Conservation (phyloP, 257 asterid species). For the Oldenlandia corymbosa region DNA sequence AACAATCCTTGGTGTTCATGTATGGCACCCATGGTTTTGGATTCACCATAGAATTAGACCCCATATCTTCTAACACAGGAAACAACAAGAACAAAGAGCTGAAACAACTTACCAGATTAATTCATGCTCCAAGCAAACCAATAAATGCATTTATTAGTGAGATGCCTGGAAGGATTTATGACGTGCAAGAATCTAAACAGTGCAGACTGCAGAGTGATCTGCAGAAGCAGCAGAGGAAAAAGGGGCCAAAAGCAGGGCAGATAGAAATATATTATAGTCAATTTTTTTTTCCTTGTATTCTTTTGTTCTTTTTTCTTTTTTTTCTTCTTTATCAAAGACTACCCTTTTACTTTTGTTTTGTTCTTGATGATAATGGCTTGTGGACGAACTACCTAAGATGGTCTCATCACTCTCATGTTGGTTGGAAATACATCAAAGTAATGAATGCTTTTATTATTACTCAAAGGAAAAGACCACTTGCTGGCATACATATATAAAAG, state of each 20-base stretch:
- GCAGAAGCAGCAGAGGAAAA: background rate
- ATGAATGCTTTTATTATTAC: constrained; percentile 22
- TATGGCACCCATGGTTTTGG: constrained; percentile 40
- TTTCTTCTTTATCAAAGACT: constrained; percentile 10
- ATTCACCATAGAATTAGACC: constrained; percentile 18
- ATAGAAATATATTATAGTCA: constrained; percentile 23
- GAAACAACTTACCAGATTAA: background rate
- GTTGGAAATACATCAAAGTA: constrained; percentile 40
- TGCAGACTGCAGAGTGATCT: background rate
- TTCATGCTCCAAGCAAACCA: too few relatives aligned
- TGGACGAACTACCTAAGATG: constrained; percentile 29
- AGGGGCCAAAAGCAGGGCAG: constrained; percentile 14
- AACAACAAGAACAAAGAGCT: background rate
- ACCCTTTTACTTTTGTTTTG: constrained; percentile 15
- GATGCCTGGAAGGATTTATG: background rate
- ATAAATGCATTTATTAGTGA: too few relatives aligned
- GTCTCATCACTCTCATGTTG: too few relatives aligned
- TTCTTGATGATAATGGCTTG: constrained; percentile 32
- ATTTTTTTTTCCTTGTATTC: too few relatives aligned
- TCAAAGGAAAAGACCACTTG: constrained; percentile 21
- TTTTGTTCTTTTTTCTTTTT: constrained; percentile 6
- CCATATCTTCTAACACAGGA: constrained; percentile 25
- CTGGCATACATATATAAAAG: too few relatives aligned
- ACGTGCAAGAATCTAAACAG: background rate
- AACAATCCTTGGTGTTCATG: constrained; percentile 42